Evolutionary conservation across 148 eudicot genomes (phyloP).

Genomic region (Nepenthes mirabilis): DNA sequence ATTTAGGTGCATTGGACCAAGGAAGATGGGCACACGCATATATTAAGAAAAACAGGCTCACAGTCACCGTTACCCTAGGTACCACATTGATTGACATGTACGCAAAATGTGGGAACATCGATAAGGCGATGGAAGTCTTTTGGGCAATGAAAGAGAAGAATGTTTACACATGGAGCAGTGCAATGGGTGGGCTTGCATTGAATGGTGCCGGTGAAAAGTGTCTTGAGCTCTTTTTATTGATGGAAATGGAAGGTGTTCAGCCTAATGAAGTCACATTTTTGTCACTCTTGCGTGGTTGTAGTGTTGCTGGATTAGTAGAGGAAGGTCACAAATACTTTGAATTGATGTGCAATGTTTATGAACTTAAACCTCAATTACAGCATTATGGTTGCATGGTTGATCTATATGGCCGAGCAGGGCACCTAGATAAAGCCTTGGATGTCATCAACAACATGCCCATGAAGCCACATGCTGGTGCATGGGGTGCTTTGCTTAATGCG

Average conservation of each 20-base stretch:
- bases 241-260: background rate
- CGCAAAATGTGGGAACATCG: background rate
- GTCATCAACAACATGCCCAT: background rate
- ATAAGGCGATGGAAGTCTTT: background rate
- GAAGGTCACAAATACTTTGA: background rate
- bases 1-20: background rate
- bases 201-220: background rate
- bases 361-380: background rate
- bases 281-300: background rate
- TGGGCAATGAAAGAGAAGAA: background rate
- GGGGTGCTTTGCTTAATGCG: background rate
- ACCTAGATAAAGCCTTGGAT: background rate
- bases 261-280: background rate
- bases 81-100: background rate
- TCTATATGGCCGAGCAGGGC: background rate
- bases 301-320: background rate
- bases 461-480: background rate
- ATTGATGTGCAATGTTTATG: background rate
- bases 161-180: background rate
- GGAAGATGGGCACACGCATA: background rate
- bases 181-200: background rate
- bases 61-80: background rate
- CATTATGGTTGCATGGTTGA: conserved; percentile 1
- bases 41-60: background rate
- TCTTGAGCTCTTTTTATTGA: background rate